Percentiles rank a stretch among this genome's conserved stretches.
These are phyloP conservation scores for Pseudocercospora ulei DNA, from an alignment of 2,329 filamentous ascomycete species.

Conservation along the genomic window DNA sequence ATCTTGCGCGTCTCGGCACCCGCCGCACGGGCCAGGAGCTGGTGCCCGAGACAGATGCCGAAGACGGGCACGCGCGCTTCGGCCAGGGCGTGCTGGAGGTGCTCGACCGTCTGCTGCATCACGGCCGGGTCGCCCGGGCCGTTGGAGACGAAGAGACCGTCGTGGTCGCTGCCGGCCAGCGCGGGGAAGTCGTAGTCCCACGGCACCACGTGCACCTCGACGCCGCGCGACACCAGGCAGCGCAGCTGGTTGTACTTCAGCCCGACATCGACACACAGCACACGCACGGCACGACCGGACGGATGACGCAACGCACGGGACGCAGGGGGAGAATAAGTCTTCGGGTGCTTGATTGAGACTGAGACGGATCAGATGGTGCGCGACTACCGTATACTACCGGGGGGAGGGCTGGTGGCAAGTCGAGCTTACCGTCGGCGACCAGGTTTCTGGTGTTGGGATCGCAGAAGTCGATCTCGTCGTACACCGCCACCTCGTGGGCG, in stretches of 20 bases:
- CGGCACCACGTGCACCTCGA: slow-evolving; percentile 88
- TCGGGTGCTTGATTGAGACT: slow-evolving; percentile 85
- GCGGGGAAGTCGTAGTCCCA: slow-evolving; percentile 88
- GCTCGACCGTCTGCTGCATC: slow-evolving; percentile 66
- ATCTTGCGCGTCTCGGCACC: slow-evolving; percentile 85
- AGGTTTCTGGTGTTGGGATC: slow-evolving; percentile 90
- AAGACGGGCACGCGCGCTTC: slow-evolving; percentile 81
- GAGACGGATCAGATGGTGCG: slow-evolving; percentile 32
- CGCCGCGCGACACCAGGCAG: slow-evolving; percentile 79
- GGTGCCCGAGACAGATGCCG: slow-evolving; percentile 91
- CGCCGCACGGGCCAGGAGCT: slow-evolving; percentile 78
- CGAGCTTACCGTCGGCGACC: slow-evolving; percentile 74
- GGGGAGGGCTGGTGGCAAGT: slow-evolving; percentile 23
- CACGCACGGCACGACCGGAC: slow-evolving; percentile 73
- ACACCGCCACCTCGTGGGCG: slow-evolving; percentile 39
- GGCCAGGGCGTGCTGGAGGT: slow-evolving; percentile 65
- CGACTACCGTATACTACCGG: slow-evolving; percentile 26
- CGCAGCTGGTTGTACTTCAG: slow-evolving; percentile 97
- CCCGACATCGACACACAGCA: slow-evolving; percentile 90
- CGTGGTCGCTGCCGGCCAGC: slow-evolving; percentile 71
- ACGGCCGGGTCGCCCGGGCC: slow-evolving; percentile 90
- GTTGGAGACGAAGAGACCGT: slow-evolving; percentile 96
- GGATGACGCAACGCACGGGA: slow-evolving; percentile 70
- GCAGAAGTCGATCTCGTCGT: slow-evolving; percentile 76
- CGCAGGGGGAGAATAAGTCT: slow-evolving; percentile 68